Conservation (phyloP, 2,329 filamentous ascomycete species). For the Botrytis sinoallii region DNA sequence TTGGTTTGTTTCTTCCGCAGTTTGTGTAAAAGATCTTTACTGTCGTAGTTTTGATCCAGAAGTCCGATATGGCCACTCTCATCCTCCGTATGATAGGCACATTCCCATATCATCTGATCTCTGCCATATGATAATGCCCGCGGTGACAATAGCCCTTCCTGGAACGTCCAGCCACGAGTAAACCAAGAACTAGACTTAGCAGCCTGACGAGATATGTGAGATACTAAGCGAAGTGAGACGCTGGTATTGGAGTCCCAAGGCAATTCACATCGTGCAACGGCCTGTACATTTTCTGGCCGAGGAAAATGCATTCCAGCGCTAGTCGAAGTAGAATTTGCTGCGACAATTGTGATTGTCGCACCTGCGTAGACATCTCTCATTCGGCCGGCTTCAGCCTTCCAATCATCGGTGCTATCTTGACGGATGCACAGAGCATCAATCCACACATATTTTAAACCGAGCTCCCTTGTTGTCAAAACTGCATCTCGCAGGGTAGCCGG, state of each 20-base stretch:
- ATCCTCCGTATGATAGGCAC: slow-evolving; percentile 7
- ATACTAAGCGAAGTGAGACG: slow-evolving; percentile 6
- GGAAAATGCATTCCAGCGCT: slow-evolving; percentile 12
- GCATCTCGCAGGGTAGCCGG: slow-evolving; percentile 13
- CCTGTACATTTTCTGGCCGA: background rate
- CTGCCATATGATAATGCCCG: slow-evolving; percentile 16
- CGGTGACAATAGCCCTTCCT: slow-evolving; percentile 16
- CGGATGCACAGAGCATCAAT: slow-evolving; percentile 17
- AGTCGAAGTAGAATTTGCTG: slow-evolving; percentile 15
- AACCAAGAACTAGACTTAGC: slow-evolving; percentile 16
- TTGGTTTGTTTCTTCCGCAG: slow-evolving; percentile 15
- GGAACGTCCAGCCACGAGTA: slow-evolving; percentile 18
- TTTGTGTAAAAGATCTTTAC: slow-evolving; percentile 22
- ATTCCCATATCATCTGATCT: slow-evolving; percentile 21
- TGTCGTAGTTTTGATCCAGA: slow-evolving; percentile 21
- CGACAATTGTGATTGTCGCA: slow-evolving; percentile 9
- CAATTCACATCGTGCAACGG: background rate
- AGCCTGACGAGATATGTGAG: slow-evolving; percentile 15
- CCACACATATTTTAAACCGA: slow-evolving; percentile 15
- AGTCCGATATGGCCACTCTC: slow-evolving; percentile 20
- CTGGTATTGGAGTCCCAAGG: background rate
- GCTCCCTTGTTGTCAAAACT: slow-evolving; percentile 1
- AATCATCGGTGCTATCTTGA: slow-evolving; percentile 17
- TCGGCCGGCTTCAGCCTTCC: slow-evolving; percentile 8
- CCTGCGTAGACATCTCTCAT: slow-evolving; percentile 18